These are phyloP conservation scores for Houttuynia cordata DNA, from an alignment of 164 flowering plant genomes.

Conservation along the genomic window DNA sequence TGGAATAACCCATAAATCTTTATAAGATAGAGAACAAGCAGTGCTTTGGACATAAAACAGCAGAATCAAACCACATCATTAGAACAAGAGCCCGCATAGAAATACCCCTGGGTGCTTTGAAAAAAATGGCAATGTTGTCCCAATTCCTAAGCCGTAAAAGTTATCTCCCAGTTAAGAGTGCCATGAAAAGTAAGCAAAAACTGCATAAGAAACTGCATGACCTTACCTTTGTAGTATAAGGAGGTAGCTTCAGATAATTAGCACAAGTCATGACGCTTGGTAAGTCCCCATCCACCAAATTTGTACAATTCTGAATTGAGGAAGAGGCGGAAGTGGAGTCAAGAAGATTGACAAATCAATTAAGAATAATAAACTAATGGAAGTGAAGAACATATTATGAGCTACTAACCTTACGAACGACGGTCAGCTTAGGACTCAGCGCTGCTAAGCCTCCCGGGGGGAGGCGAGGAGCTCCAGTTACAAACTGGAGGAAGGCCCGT, in stretches of 20 bases:
- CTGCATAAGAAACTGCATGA: neutral
- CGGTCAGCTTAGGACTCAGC: slow-evolving; percentile 77
- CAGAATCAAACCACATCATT: too few species aligned
- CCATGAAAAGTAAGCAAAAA: neutral
- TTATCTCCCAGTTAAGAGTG: too few species aligned
- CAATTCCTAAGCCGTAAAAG: too few species aligned
- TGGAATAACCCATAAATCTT: too few species aligned
- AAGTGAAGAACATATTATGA: neutral
- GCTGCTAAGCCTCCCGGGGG: slow-evolving; percentile 93
- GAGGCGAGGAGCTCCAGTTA: slow-evolving; percentile 93
- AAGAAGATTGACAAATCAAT: neutral
- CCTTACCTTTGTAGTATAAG: slow-evolving; percentile 78
- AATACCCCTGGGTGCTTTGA: too few species aligned
- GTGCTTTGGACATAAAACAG: too few species aligned
- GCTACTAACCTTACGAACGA: slow-evolving; percentile 85
- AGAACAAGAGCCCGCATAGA: too few species aligned
- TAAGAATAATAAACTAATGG: neutral
- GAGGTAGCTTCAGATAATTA: slow-evolving; percentile 89
- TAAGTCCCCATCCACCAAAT: slow-evolving; percentile 47
- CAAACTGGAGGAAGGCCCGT: slow-evolving; percentile 84
- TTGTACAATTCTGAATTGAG: slow-evolving; percentile 47
- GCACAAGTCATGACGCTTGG: slow-evolving; percentile 99
- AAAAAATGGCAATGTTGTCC: too few species aligned
- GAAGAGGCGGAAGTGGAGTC: neutral
- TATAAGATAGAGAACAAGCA: too few species aligned